A percentile compares a stretch with the other conserved stretches of the same genome.
These are phyloP conservation scores for Trametes hirsuta DNA, from an alignment of 1,284 basidiomycete species.

Conservation along the genomic window DNA sequence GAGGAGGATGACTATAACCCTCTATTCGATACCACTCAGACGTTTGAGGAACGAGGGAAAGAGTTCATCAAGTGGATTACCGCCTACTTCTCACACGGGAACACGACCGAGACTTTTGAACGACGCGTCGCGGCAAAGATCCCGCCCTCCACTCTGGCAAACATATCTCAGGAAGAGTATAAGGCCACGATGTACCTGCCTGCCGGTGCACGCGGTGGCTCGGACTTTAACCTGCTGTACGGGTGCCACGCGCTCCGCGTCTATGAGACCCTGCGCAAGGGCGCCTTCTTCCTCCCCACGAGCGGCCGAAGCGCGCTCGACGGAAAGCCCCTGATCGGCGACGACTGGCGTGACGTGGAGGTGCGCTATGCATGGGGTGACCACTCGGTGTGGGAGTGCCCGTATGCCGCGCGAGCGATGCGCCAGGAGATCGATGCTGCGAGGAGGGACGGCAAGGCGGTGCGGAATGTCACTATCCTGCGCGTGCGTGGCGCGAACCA, in stretches of 20 bases:
- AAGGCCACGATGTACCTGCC: slow-evolving; percentile 1
- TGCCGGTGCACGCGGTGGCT: slow-evolving; percentile 8
- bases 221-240: slow-evolving; percentile 6
- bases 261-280: background rate
- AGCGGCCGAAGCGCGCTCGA: background rate
- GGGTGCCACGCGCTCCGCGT: slow-evolving; percentile 1
- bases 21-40: slow-evolving; percentile 22
- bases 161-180: slow-evolving; percentile 18
- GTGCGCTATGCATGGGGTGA: slow-evolving; percentile 18
- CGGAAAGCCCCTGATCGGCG: background rate
- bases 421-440: slow-evolving; percentile 6
- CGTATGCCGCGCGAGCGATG: slow-evolving; percentile 6
- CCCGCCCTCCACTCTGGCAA: slow-evolving; percentile 17
- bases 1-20: slow-evolving; percentile 25
- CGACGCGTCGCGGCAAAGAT: slow-evolving; percentile 4
- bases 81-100: slow-evolving; percentile 33
- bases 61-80: slow-evolving; percentile 29
- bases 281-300: slow-evolving; percentile 1
- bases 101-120: slow-evolving; percentile 11
- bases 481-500: slow-evolving; percentile 18
- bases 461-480: slow-evolving; percentile 9
- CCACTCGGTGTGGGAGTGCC: slow-evolving; percentile 10
- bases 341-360: slow-evolving; percentile 15
- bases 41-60: slow-evolving; percentile 20
- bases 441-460: background rate